Evolutionary conservation across 306 rosid genomes (phyloP), one percentile per base, ranked within the genome.

Genomic region (Corylus americana): DNA sequence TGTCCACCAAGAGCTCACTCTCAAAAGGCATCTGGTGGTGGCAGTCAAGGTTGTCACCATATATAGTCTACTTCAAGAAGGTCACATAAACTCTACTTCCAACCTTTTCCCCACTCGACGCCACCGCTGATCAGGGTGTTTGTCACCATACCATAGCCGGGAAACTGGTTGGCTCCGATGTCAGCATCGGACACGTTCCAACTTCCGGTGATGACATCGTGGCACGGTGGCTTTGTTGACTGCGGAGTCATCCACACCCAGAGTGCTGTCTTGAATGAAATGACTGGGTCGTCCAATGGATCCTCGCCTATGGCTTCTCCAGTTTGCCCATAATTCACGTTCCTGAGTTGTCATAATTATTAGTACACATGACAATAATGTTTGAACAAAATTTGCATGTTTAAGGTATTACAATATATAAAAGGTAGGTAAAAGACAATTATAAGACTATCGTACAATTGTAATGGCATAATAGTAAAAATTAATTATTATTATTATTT

Each of bases 211-310:
- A 92, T 88, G n/a, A 90, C 94, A 72, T 90, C 78, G 22, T 91
- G 97, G 81, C 91, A 72, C 9, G 94, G 90, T 3, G 97, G 97
- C 82, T 92, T 92, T 78, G 84, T 86, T 50, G 57, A 82, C 31
- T 90, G 93, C 25, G 88, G 55, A 11, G 92, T 92, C 94, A 92
- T 90, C 97, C 97, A 92, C 55, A 92, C 90, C 94, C 92, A 92
- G 8, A 92, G 4, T 12, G 94, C 92, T 11, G 94, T 80, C 76
- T 82, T 92, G 86, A 92, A 92, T 11, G 97, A 79, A 9, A 85
- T 71, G 0, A 22, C 54, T 0, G 97, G 97, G 77, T 87, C 75
- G 84, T 74, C 81, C 7, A 88, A 17, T 35, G 90, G 71, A 55
- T 87, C 85, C 72, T 18, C n/a, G 25, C 25, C 25, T 22, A 22